A percentile compares a stretch with the other conserved stretches of the same genome.
Conservation (phyloP, 345 rosid species). For the Crucihimalaya himalaica region DNA sequence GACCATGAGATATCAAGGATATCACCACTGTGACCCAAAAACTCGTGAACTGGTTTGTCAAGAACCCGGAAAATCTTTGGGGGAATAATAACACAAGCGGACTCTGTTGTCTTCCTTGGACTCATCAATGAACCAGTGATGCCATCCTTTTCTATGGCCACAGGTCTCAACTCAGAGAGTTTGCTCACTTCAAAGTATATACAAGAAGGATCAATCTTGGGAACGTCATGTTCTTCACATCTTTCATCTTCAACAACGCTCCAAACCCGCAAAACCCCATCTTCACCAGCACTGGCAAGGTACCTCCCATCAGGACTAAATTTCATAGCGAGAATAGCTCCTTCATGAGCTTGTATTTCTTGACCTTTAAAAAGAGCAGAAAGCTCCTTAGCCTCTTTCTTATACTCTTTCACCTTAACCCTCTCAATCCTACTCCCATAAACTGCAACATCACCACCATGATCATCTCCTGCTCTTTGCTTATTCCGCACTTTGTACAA, state of each 20-base stretch:
- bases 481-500: slow-evolving; percentile 47
- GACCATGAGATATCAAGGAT: slow-evolving; percentile 87
- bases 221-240: slow-evolving; percentile 58
- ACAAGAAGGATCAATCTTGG: slow-evolving; percentile 75
- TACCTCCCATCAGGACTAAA: slow-evolving; percentile 84
- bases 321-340: slow-evolving; percentile 70
- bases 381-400: slow-evolving; percentile 65
- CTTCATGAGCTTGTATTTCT: slow-evolving; percentile 75
- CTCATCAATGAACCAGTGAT: slow-evolving; percentile 49
- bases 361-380: slow-evolving; percentile 74
- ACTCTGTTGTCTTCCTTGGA: slow-evolving; percentile 66
- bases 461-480: slow-evolving; percentile 9
- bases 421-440: slow-evolving; percentile 51
- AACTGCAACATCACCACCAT: slow-evolving; percentile 35
- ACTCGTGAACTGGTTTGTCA: slow-evolving; percentile 76
- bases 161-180: slow-evolving; percentile 67
- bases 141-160: slow-evolving; percentile 56
- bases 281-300: slow-evolving; percentile 83
- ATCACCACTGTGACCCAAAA: slow-evolving; percentile 63
- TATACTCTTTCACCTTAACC: slow-evolving; percentile 65
- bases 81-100: slow-evolving; percentile 83
- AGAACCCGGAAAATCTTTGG: slow-evolving; percentile 70
- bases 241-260: slow-evolving; percentile 69
- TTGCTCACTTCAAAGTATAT: slow-evolving; percentile 73
- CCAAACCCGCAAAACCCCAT: slow-evolving; percentile 65